Evolutionary conservation across 1,284 basidiomycete species (phyloP), one percentile per base, ranked within the genome.

Genomic region (Xerocomus amazonicus): DNA sequence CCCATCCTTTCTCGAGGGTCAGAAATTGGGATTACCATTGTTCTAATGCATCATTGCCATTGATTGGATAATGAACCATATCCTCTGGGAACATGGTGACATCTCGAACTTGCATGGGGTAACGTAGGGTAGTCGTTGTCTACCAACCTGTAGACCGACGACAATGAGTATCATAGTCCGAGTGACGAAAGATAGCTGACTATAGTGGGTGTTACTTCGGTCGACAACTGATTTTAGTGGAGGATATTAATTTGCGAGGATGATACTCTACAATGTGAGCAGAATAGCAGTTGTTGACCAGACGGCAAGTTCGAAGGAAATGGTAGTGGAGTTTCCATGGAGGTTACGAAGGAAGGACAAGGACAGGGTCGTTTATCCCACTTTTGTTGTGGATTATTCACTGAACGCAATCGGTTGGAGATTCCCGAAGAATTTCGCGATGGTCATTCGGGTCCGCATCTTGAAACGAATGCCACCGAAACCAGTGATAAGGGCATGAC

Each of bases 121-220:
- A 65, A 63, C 40, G 49, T 49, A 40, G 63, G 60, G 33, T 58
- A 62, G 42, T 65, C 60, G 14, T 62, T 61, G 36, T 47, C 63
- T 23, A 55, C 33, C 63, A 62, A 13, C 59, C 60, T 65, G 33
- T 45, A 28, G 12, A 31, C 13, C 23, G 28, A 9, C 14, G 10
- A 13, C 3, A 19, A 39, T 60, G 35, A 60, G 51, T 49, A 29
- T 26, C n/a, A n/a, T 19, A 13, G 17, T 42, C 4, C 13, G 26
- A 43, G n/a, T 3, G 4, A 10, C 23, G n/a, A 38, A 13, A 3
- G 10, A 23, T 31, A 19, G 60, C 59, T 51, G 17, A 60, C 59
- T 60, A 38, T 63, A 59, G 13, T 47, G 27, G 12, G 16, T 47
- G 28, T 59, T 43, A 26, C 47, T 47, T 33, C 23, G 23, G 16